Evolutionary conservation across 805 yeast species (phyloP).

Genomic region (Lipomyces chichibuensis): DNA sequence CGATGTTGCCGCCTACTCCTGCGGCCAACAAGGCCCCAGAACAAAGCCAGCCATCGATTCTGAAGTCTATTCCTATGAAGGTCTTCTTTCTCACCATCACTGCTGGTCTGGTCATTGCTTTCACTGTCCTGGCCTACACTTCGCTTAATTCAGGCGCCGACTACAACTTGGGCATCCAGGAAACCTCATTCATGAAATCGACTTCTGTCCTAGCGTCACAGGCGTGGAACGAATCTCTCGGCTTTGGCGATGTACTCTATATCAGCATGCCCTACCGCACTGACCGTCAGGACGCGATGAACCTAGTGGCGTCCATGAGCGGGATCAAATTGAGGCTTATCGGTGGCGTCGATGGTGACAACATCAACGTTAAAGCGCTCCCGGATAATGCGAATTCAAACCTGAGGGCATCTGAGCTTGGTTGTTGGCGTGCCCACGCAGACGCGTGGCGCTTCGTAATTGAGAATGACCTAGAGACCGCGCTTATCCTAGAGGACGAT

Average conservation of each 20-base stretch:
- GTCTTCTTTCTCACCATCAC: background rate
- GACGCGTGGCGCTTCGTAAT: conserved; percentile 24
- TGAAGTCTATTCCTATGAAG: background rate
- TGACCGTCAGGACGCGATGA: conserved; percentile 32
- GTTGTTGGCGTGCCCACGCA: conserved; percentile 31
- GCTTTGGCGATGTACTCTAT: conserved; percentile 22
- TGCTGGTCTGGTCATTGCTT: background rate
- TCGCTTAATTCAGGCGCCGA: background rate
- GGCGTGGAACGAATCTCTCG: conserved; percentile 21
- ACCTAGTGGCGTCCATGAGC: conserved; percentile 21
- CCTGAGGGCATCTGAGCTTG: conserved; percentile 16
- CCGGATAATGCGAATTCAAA: conserved; percentile 14
- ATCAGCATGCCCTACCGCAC: conserved; percentile 27
- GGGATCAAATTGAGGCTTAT: conserved; percentile 17
- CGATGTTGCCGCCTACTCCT: background rate
- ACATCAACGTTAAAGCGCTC: conserved; percentile 16
- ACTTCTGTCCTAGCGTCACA: background rate
- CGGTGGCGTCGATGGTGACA: conserved; percentile 20
- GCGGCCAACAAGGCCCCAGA: background rate
- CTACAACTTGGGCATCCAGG: background rate
- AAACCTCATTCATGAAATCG: background rate
- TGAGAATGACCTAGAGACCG: conserved; percentile 20
- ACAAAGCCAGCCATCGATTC: background rate
- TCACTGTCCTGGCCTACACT: background rate
- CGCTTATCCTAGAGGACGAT: conserved; percentile 26